Evolutionary conservation across 306 rosid species (phyloP), one percentile per base, ranked within the genome.

Genomic region (Pterocarpus macrocarpus): DNA sequence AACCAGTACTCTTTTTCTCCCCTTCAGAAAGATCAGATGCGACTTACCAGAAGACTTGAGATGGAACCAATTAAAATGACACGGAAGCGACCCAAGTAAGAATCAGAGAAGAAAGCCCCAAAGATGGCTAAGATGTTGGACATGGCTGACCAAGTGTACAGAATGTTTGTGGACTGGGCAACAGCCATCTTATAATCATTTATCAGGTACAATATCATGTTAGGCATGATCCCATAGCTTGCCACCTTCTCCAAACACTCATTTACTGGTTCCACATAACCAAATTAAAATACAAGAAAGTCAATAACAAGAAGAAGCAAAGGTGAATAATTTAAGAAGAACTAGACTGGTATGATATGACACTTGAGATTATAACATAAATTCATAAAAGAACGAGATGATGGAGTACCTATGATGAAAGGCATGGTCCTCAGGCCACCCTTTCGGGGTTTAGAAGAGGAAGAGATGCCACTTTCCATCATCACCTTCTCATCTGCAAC

Each of bases 381-480:
- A 39, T 45, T 0, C 17, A 32, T 13, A 2, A 49, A 4, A 11
- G 61, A 58, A 43, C 30, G 8, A 45, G 28, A 34, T 65, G 5
- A 50, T 14, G 11, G 28, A 53, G 28, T 76, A 89, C 92, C 87
- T 82, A 89, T 86, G 83, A 89, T 89, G 77, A 89, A 84, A 34
- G 90, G 90, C 92, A 89, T 83, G 77, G 92, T 86, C 73, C 83
- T 80, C 2, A 77, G 82, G 41, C 90, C 92, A 74, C 90, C 92
- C 34, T 82, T 86, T 82, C 85, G 80, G 58, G 64, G 55, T 33
- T 12, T 52, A 13, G 59, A 73, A 15, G 69, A 57, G 53, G 75
- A 75, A 12, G 58, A 43, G 8, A 1, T 34, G 15, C 17, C 71
- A 72, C 65, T 65, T 83, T 72, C 59, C 11, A 78, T 14, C 7